A percentile compares a stretch with the other conserved stretches of the same genome.
These are phyloP conservation scores for Eimeria necatrix DNA, from an alignment of 169 alveolate genomes.

Conservation along the genomic window DNA sequence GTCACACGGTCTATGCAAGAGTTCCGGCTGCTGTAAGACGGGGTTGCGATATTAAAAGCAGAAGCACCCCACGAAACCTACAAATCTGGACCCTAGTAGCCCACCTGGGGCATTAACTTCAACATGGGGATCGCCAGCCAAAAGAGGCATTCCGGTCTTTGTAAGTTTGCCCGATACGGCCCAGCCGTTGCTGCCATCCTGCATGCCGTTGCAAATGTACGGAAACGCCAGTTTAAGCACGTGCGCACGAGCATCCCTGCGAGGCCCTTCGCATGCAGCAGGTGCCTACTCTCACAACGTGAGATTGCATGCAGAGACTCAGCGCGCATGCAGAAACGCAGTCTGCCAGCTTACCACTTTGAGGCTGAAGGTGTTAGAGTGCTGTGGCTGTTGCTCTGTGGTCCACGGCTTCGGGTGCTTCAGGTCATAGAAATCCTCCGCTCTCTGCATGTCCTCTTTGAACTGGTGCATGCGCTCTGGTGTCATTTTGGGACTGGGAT, in stretches of 20 bases:
- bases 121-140: constrained; percentile 91
- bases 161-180: constrained; percentile 90
- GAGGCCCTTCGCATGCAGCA: neutral
- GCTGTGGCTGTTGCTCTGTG: neutral
- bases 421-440: constrained; percentile 19
- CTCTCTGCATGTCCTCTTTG: constrained; percentile 29
- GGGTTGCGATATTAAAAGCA: too few relatives aligned
- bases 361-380: neutral
- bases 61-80: too few relatives aligned
- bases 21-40: too few relatives aligned
- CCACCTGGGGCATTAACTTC: constrained; percentile 81
- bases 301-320: neutral
- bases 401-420: constrained; percentile 60
- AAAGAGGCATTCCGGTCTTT: constrained; percentile 89
- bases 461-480: constrained; percentile 44
- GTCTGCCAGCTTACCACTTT: neutral
- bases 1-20: too few relatives aligned
- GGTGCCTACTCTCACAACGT: neutral
- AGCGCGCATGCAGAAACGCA: neutral
- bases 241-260: neutral
- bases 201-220: neutral
- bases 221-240: neutral
- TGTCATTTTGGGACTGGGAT: constrained; percentile 15
- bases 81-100: neutral
- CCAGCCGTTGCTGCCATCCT: constrained; percentile 88